phyloP scores from a whole-genome alignment of 805 yeast species.

The Candida sithepensis region DNA sequence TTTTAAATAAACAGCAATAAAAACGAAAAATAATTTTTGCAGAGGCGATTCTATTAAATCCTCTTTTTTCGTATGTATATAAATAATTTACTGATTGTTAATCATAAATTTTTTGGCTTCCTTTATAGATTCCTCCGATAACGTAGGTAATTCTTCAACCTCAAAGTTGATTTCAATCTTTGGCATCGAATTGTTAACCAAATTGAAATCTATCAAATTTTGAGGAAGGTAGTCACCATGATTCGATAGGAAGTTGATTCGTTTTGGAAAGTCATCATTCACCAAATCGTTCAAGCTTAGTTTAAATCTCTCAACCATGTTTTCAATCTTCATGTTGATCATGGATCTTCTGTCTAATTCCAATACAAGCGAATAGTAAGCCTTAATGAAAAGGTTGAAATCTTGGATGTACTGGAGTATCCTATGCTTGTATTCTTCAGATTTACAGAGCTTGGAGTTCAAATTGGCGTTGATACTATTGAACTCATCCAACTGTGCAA shows the following conservation, averaged over 20 bases:
- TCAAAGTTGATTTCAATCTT: conserved; percentile 19
- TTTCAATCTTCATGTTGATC: conserved; percentile 37
- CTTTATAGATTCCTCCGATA: conserved; percentile 13
- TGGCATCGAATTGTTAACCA: conserved; percentile 24
- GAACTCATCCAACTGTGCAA: conserved; percentile 17
- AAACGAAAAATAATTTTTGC: too few relatives aligned
- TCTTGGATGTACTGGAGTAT: conserved; percentile 35
- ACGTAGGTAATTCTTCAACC: conserved; percentile 20
- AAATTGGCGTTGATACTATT: conserved; percentile 10
- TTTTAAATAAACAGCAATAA: too few relatives aligned
- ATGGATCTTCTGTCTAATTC: conserved; percentile 51
- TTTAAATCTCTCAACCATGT: conserved; percentile 40
- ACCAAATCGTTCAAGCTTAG: conserved; percentile 35
- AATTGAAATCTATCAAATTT: conserved; percentile 24
- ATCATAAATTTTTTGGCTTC: conserved; percentile 16
- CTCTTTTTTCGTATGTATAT: neutral
- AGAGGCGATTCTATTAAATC: neutral
- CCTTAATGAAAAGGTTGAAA: conserved; percentile 45
- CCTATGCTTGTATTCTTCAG: conserved; percentile 13
- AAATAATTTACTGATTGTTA: neutral
- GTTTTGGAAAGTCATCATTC: conserved; percentile 39
- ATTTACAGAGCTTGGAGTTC: conserved; percentile 7
- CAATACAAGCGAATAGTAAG: conserved; percentile 48
- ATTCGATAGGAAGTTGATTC: conserved; percentile 40
- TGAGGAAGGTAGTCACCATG: conserved; percentile 57